These are phyloP conservation scores for Chiua sp. DNA, from an alignment of 1,284 basidiomycete genomes.

Conservation along the genomic window DNA sequence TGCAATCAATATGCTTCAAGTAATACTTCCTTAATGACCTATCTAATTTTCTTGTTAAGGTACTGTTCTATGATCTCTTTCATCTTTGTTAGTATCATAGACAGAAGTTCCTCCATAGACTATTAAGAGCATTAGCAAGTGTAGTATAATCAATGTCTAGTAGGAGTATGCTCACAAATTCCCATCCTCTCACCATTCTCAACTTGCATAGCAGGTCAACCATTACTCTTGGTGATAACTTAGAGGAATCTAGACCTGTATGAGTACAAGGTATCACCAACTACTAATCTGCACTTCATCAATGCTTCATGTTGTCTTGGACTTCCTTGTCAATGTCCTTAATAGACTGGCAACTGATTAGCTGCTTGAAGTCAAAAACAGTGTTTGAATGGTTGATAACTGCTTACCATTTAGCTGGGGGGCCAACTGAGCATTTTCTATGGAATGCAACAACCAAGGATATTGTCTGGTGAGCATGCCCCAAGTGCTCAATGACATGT, in stretches of 20 bases:
- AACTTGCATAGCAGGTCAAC: slow-evolving; percentile 79
- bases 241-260: slow-evolving; percentile 72
- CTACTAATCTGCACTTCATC: slow-evolving; percentile 47
- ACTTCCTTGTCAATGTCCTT: slow-evolving; percentile 95
- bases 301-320: slow-evolving; percentile 86
- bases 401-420: slow-evolving; percentile 97
- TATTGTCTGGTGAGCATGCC: slow-evolving; percentile 97
- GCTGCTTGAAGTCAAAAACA: slow-evolving; percentile 95
- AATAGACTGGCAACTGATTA: slow-evolving; percentile 96
- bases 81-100: slow-evolving; percentile 92
- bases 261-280: not conserved
- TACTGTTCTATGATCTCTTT: slow-evolving; percentile 90
- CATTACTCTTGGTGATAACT: slow-evolving; percentile 74
- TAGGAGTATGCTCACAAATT: slow-evolving; percentile 59
- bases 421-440: slow-evolving; percentile 91
- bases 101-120: slow-evolving; percentile 86
- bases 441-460: slow-evolving; percentile 99
- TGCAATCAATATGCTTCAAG: not conserved
- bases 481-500: slow-evolving; percentile 96
- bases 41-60: slow-evolving; percentile 94
- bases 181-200: slow-evolving; percentile 75
- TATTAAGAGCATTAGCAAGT: slow-evolving; percentile 34
- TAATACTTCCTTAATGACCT: slow-evolving; percentile 40
- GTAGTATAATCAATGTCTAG: not conserved
- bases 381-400: slow-evolving; percentile 97